Base-by-base conservation (phyloP, 768 basidiomycete genomes). In the Royoungia palumana region DNA sequence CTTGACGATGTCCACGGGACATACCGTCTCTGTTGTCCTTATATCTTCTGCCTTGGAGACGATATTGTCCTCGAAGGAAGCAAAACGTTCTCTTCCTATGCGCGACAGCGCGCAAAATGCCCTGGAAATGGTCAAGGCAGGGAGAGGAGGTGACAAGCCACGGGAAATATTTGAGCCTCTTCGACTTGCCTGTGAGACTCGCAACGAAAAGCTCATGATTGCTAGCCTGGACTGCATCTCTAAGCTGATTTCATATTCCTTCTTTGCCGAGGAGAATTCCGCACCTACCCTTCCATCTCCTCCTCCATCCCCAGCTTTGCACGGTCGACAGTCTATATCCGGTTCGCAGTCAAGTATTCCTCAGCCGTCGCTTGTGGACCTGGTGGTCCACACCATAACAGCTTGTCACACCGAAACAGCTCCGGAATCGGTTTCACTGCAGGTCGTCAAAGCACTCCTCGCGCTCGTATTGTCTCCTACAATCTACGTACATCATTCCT, bases 201-300 rank as follows among this genome's bases (percentile, higher is more conserved):
- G 85, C 44, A 89, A 78, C 54, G 94, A 97, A 65, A 92, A 92
- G 57, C 79, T 98, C 28, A 90, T 94, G 86, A 91, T 96, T 64
- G 90, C 94, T 16, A 95, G 94, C 59, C 74, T 99, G 66, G 96
- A 99, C 69, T 94, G 96, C 62, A 93, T 97, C 51, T 91, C 93
- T 47, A 99, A 99, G 70, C 81, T 99, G 56, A 90, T 98, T 54
- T 94, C 94, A 7, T 92, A 98, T 68, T 94, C 92, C 21, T 98
- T 98, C 79, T 97, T 98, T 62, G 80, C 82, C 36, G 94, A 96
- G 58, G 67, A 78, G 27, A 70, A 74, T 30, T 66, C 74, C 9
- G 49, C 68, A 67, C 28, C 69, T 57, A 32, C 70, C 5, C 57
- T 86, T 42, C 76, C 81, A 4, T 91, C 92, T 2, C 89, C 92